phyloP scores from a whole-genome alignment of 148 eudicot species.

The Persicaria maculosa region DNA sequence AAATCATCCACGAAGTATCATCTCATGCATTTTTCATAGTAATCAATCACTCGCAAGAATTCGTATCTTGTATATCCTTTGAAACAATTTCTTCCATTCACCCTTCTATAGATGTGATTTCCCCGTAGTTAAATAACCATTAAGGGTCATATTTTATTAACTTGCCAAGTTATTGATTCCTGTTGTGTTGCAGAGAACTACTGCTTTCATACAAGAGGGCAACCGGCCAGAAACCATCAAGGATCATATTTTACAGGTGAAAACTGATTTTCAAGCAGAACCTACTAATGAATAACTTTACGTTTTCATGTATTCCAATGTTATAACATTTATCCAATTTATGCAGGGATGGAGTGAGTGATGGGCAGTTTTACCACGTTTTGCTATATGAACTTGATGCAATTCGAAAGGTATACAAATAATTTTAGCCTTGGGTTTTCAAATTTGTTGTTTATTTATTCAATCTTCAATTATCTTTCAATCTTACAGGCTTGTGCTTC shows the following conservation, averaged over 20 bases:
- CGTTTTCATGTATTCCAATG: too few relatives aligned
- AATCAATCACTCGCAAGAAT: too few relatives aligned
- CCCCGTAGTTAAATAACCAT: background rate
- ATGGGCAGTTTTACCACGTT: slow-evolving; percentile 91
- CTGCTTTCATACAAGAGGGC: slow-evolving; percentile 47
- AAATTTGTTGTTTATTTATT: background rate
- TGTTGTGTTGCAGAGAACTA: slow-evolving; percentile 30
- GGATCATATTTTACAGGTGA: slow-evolving; percentile 48
- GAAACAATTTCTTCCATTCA: too few relatives aligned
- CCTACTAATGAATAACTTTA: background rate
- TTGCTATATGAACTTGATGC: slow-evolving; percentile 89
- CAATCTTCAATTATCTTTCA: background rate
- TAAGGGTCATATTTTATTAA: background rate
- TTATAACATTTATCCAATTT: background rate
- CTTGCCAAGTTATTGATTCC: background rate
- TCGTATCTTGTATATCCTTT: too few relatives aligned
- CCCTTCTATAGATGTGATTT: background rate
- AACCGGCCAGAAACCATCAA: slow-evolving; percentile 44
- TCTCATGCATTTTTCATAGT: too few relatives aligned
- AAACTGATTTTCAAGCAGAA: background rate
- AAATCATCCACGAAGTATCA: too few relatives aligned
- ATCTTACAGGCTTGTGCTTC: slow-evolving; percentile 71
- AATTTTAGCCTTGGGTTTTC: background rate
- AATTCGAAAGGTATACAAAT: slow-evolving; percentile 60
- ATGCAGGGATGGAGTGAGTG: slow-evolving; percentile 90